These are phyloP conservation scores for Pharnaceum exiguum DNA, from an alignment of 148 eudicot genomes.

Conservation along the genomic window DNA sequence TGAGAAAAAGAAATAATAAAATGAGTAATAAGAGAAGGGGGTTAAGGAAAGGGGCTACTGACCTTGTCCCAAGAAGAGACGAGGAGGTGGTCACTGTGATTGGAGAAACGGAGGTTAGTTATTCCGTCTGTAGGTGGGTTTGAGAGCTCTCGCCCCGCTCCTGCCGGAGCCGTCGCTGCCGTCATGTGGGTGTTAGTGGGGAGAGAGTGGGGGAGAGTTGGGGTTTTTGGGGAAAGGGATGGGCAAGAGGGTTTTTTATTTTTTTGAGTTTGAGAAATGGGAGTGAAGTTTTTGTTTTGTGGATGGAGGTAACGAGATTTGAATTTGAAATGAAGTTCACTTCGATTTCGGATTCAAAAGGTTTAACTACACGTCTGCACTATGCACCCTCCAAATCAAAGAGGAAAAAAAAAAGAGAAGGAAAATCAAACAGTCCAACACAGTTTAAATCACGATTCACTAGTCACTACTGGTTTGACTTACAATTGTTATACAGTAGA, in stretches of 20 bases:
- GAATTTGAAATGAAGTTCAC: neutral
- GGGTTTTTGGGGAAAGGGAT: constrained; percentile 4
- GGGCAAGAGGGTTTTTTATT: constrained; percentile 10
- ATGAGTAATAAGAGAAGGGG: neutral
- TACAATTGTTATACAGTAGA: too few species aligned
- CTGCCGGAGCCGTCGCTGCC: constrained; percentile 51
- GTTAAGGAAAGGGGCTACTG: neutral
- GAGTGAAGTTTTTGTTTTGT: neutral
- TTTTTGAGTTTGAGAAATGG: constrained; percentile 15
- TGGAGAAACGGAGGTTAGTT: constrained; percentile 71
- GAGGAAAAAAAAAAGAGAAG: too few species aligned
- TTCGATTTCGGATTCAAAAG: too few species aligned
- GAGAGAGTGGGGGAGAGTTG: neutral
- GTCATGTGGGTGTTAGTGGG: neutral
- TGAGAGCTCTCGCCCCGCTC: constrained; percentile 56
- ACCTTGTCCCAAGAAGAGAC: constrained; percentile 96
- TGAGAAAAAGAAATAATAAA: neutral
- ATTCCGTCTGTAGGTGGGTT: constrained; percentile 82
- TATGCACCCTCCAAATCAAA: too few species aligned
- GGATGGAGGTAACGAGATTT: neutral
- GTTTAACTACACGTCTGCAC: too few species aligned
- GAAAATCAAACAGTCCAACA: too few species aligned
- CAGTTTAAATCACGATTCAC: too few species aligned
- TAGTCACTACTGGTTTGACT: too few species aligned
- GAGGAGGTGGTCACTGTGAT: constrained; percentile 78